These are phyloP conservation scores for Phragmites australis DNA, from an alignment of 176 grass and related monocot genomes.

Conservation along the genomic window DNA sequence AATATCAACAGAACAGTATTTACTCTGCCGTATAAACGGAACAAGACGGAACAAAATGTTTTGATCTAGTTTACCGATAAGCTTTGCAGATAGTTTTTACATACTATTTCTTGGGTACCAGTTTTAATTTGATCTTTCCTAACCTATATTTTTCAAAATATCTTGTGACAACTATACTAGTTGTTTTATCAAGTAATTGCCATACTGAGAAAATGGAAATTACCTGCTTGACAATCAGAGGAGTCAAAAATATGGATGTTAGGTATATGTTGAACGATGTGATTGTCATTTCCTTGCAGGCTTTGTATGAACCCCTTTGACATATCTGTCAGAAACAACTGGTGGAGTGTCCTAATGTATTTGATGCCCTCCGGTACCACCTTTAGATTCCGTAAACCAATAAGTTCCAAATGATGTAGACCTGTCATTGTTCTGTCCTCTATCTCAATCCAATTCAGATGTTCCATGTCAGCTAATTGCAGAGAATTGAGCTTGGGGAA, in stretches of 20 bases:
- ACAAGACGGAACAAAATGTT: background rate
- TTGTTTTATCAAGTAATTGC: background rate
- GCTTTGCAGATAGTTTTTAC: background rate
- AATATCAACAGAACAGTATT: background rate
- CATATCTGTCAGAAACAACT: slow-evolving; percentile 38
- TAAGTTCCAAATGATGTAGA: slow-evolving; percentile 24
- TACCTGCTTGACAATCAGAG: slow-evolving; percentile 40
- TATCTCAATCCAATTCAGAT: slow-evolving; percentile 36
- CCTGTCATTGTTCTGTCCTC: slow-evolving; percentile 44
- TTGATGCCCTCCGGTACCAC: slow-evolving; percentile 38
- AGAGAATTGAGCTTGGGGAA: slow-evolving; percentile 50
- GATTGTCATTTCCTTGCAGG: slow-evolving; percentile 20
- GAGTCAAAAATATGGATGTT: slow-evolving; percentile 25
- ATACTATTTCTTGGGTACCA: background rate
- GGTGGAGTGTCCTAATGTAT: slow-evolving; percentile 37
- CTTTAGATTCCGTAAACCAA: slow-evolving; percentile 39
- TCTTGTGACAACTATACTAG: too few species aligned
- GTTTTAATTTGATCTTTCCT: background rate
- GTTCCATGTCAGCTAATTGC: slow-evolving; percentile 39
- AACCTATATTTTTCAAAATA: background rate
- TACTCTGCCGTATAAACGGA: background rate
- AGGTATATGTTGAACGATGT: slow-evolving; percentile 44
- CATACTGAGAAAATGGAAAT: background rate
- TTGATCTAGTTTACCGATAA: background rate
- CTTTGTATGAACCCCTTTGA: slow-evolving; percentile 29